phyloP scores from a whole-genome alignment of 768 basidiomycete species.

The Panellus pusillus region DNA sequence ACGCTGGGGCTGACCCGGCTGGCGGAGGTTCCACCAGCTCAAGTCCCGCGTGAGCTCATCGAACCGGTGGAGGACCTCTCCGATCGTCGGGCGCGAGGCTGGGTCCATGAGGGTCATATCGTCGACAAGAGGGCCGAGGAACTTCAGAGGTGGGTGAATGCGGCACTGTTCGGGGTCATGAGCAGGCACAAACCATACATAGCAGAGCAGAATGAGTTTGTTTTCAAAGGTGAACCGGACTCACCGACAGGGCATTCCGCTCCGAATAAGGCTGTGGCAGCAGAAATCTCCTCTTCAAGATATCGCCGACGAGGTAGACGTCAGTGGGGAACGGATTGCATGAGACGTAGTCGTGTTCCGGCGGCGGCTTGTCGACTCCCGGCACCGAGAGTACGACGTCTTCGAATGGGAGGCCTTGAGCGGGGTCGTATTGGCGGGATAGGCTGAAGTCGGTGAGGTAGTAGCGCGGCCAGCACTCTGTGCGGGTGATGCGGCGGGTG shows the following conservation, averaged over 20 bases:
- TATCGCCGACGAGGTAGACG: not conserved
- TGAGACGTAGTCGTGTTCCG: not conserved
- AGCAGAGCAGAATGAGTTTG: not conserved
- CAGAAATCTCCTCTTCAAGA: not conserved
- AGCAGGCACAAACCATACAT: too few species aligned
- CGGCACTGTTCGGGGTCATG: too few species aligned
- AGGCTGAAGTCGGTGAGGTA: not conserved
- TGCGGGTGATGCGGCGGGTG: not conserved
- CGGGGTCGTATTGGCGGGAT: not conserved
- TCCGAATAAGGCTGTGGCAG: not conserved
- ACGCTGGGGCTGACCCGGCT: too few species aligned
- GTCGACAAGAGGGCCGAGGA: not conserved
- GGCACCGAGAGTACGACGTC: not conserved
- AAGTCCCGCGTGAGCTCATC: too few species aligned
- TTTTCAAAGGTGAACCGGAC: too few species aligned
- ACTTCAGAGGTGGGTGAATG: not conserved
- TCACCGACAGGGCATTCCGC: too few species aligned
- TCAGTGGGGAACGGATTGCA: constrained; percentile 8
- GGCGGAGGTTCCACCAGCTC: too few species aligned
- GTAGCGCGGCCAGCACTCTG: constrained; percentile 1
- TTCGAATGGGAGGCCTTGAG: not conserved
- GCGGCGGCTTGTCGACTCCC: not conserved
- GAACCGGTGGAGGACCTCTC: not conserved
- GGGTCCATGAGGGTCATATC: constrained; percentile 2
- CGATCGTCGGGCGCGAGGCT: not conserved